A percentile compares a stretch with the other conserved stretches of the same genome.
These are phyloP conservation scores for Ophiostoma montium DNA, from an alignment of 2,329 filamentous ascomycete species.

Conservation along the genomic window DNA sequence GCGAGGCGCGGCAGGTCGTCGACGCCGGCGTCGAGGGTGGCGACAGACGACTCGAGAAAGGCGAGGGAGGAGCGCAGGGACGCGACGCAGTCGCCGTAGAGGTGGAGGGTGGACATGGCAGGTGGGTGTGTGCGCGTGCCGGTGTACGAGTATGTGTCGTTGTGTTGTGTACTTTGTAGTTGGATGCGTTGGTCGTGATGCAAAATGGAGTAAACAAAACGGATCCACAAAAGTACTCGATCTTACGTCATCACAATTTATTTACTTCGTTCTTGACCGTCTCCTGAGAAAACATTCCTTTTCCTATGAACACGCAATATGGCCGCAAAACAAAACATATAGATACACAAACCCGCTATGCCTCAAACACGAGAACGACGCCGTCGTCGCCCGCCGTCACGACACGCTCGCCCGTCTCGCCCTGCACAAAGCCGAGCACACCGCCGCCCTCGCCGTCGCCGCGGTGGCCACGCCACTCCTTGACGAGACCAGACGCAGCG, in stretches of 20 bases:
- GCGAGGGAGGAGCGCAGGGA: conserved; percentile 45
- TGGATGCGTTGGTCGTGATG: no score
- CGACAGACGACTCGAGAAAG: conserved; percentile 46
- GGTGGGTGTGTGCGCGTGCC: no score
- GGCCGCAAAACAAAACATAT: background rate
- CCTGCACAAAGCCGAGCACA: conserved; percentile 81
- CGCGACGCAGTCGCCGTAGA: conserved; percentile 43
- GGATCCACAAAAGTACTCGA: no score
- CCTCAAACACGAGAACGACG: conserved; percentile 53
- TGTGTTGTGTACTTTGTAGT: no score
- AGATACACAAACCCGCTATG: conserved; percentile 18
- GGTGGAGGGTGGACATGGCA: conserved; percentile 3
- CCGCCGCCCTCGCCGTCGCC: conserved; percentile 77
- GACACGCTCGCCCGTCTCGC: conserved; percentile 55
- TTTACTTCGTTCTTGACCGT: no score
- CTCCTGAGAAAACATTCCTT: no score
- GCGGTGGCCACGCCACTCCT: conserved; percentile 83
- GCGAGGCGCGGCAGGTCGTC: conserved; percentile 43
- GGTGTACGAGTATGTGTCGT: no score
- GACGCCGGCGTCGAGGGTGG: conserved; percentile 38
- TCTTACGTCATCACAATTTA: no score
- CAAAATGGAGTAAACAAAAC: no score
- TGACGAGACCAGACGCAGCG: conserved; percentile 44
- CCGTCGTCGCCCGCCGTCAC: conserved; percentile 87
- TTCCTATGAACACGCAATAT: no score